Evolutionary conservation across 2,329 filamentous ascomycete species (phyloP), one percentile per base, ranked within the genome.

Genomic region (Fusarium xylarioides): DNA sequence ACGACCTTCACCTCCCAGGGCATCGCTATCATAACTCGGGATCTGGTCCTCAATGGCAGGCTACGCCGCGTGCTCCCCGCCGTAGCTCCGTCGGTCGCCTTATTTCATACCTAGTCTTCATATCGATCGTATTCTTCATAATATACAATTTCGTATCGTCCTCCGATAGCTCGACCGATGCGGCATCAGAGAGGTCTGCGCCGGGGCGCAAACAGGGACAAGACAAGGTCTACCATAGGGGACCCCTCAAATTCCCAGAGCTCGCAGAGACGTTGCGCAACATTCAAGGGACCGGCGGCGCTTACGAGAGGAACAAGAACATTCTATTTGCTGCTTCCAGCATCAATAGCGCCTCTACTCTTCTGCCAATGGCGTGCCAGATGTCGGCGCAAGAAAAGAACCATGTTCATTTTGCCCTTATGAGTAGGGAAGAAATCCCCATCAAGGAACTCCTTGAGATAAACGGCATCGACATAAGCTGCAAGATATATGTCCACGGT

Each of bases 331-430:
- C 91, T 9, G 91, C 93, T 7, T 91, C 93, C 1, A 95, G 88
- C 68, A 82, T 97, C 56, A 89, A 89, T 80, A 96, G 93, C 78
- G 90, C 91, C 21, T 88, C 93, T 0, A 88, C 88, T 37, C 80
- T 98, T 59, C 84, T 97, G 37, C 94, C 95, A 1, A 85, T 97
- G 79, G 94, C 95, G 11, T 98, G 96, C 81, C 89, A 93, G 76
- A 98, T 98, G 95, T 91, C 91, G 11, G 81, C 81, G 28, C 87
- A 91, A 81, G 86, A 88, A 63, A 86, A 88, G 66, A 97, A 90
- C 77, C 87, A 90, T 70, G 94, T 98, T 14, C 95, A 98, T 80
- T 92, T 97, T 79, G 92, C 90, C 0, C 82, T 98, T 8, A 88
- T 97, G 83, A 92, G 95, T 55, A 88, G 92, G 66, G 92, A 91